phyloP scores from a whole-genome alignment of 371 early-diverging fungal species.

The Nematocida major region DNA sequence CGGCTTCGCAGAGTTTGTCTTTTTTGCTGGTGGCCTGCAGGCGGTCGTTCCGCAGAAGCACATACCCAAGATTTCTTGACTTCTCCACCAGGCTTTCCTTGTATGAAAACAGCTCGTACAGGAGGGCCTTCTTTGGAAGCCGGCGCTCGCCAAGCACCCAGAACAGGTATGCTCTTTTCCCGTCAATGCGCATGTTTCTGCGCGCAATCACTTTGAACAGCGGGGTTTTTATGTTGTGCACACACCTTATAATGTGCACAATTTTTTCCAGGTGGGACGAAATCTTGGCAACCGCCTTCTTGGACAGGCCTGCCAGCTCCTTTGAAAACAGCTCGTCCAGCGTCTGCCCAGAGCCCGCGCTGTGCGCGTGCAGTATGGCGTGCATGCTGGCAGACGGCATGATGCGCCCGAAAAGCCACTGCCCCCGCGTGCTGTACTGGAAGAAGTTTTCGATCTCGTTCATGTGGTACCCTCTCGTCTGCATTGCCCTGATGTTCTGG shows the following conservation, averaged over 20 bases:
- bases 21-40: background rate
- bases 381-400: constrained; percentile 4
- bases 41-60: constrained; percentile 14
- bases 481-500: background rate
- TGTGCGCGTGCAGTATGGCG: background rate
- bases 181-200: background rate
- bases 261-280: background rate
- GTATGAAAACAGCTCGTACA: constrained; percentile 44
- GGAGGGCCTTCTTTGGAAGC: background rate
- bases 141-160: background rate
- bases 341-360: background rate
- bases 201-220: background rate
- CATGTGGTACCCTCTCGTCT: background rate
- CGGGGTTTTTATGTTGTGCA: background rate
- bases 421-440: background rate
- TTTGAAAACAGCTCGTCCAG: background rate
- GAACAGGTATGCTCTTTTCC: constrained; percentile 18
- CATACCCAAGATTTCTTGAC: constrained; percentile 27
- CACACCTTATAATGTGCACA: background rate
- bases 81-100: background rate
- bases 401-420: background rate
- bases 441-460: background rate
- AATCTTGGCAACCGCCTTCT: background rate
- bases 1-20: background rate
- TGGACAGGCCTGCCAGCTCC: background rate